A percentile compares a stretch with the other conserved stretches of the same genome.
Evolutionary conservation across 345 rosid genomes (phyloP).

Genomic region (Odontarrhena argentea): DNA sequence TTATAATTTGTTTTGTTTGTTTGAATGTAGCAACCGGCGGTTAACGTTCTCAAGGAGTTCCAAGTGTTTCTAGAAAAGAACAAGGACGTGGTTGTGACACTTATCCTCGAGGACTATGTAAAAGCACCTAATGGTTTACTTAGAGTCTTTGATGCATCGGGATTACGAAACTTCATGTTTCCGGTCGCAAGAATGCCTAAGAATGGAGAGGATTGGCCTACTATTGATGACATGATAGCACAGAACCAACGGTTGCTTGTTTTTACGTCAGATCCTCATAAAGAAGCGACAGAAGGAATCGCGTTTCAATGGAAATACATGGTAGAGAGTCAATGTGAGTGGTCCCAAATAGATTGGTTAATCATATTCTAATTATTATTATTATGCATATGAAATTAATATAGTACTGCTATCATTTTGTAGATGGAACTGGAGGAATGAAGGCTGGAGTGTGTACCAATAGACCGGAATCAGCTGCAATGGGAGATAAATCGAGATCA

Average conservation of each 20-base stretch:
- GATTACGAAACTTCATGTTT: conserved; percentile 70
- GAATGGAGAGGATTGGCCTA: conserved; percentile 78
- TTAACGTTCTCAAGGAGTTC: conserved; percentile 67
- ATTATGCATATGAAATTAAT: neutral
- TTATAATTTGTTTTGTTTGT: neutral
- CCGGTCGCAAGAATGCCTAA: conserved; percentile 83
- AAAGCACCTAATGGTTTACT: conserved; percentile 64
- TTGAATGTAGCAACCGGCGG: conserved; percentile 64
- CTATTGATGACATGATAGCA: conserved; percentile 63
- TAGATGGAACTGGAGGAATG: conserved; percentile 87
- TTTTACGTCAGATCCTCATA: conserved; percentile 65
- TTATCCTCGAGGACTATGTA: conserved; percentile 89
- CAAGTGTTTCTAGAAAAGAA: conserved; percentile 59
- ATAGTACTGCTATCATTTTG: conserved; percentile 5
- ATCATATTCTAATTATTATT: neutral
- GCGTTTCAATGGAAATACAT: conserved; percentile 82
- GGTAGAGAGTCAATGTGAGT: conserved; percentile 88
- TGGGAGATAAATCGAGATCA: conserved; percentile 61
- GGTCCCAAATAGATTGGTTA: neutral
- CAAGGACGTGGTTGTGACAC: conserved; percentile 67
- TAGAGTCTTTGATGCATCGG: conserved; percentile 70
- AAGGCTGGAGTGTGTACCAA: conserved; percentile 66
- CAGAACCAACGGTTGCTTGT: conserved; percentile 76
- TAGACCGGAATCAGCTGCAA: conserved; percentile 68
- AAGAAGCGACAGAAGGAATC: conserved; percentile 79